phyloP scores from a whole-genome alignment of 2,329 filamentous ascomycete species.

The Colletotrichum chlorophyti region DNA sequence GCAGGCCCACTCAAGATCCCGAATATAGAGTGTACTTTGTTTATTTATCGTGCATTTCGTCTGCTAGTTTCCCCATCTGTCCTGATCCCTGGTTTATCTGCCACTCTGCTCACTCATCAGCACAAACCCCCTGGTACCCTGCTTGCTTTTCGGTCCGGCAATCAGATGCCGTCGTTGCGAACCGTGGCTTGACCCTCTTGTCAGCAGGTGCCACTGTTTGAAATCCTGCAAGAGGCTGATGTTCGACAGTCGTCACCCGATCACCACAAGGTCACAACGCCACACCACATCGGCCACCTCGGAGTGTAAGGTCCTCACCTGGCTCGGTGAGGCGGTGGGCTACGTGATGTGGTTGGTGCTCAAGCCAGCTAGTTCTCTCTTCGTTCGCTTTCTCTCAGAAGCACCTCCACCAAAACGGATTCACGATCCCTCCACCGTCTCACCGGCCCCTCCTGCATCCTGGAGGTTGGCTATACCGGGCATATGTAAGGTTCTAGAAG shows the following conservation, averaged over 20 bases:
- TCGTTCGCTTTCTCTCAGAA: too few species aligned
- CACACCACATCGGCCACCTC: too few species aligned
- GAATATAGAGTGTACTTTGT: conserved; percentile 14
- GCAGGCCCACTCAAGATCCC: conserved; percentile 22
- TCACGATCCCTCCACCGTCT: conserved; percentile 4
- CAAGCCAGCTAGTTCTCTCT: too few species aligned
- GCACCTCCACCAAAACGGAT: neutral
- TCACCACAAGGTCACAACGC: too few species aligned
- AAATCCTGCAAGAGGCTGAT: too few species aligned
- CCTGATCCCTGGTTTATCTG: neutral
- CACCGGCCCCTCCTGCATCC: neutral
- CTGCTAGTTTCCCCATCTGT: neutral
- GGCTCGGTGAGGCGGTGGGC: too few species aligned
- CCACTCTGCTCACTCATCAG: neutral
- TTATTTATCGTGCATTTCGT: too few species aligned
- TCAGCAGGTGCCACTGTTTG: neutral
- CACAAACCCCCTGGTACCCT: conserved; percentile 14
- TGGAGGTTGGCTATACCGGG: too few species aligned
- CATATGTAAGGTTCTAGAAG: neutral
- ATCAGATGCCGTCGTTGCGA: conserved; percentile 8
- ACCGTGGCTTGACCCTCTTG: conserved; percentile 8
- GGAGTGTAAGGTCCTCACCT: too few species aligned
- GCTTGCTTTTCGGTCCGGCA: conserved; percentile 23
- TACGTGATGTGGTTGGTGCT: too few species aligned
- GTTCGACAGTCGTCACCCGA: too few species aligned